Evolutionary conservation across 2,329 filamentous ascomycete species (phyloP).

Genomic region (Penicillium sp.): DNA sequence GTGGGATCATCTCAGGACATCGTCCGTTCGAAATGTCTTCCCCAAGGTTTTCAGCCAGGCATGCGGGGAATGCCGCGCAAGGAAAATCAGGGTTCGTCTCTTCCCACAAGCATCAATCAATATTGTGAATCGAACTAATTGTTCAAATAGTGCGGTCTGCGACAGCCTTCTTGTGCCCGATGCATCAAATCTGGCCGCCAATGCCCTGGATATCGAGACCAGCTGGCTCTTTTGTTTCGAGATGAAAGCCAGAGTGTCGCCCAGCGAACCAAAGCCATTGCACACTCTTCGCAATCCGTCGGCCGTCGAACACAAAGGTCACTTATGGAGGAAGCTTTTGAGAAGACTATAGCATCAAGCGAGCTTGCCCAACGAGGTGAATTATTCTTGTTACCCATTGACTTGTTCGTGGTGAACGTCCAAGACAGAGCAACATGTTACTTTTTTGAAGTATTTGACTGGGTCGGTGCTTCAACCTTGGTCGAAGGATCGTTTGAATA

Average conservation of each 20-base stretch:
- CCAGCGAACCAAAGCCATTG: constrained; percentile 5
- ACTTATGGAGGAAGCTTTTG: constrained; percentile 7
- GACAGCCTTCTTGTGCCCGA: not conserved
- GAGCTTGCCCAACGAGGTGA: not conserved
- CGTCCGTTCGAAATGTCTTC: not conserved
- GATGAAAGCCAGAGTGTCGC: constrained; percentile 9
- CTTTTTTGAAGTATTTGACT: constrained; percentile 9
- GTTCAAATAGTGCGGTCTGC: constrained; percentile 6
- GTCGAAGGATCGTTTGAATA: constrained; percentile 9
- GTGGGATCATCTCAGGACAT: not conserved
- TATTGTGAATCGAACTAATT: no score
- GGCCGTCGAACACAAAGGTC: constrained; percentile 6
- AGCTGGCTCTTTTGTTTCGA: constrained; percentile 1
- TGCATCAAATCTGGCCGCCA: constrained; percentile 6
- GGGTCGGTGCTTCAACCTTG: constrained; percentile 5
- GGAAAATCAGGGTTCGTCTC: constrained; percentile 4
- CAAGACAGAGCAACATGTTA: constrained; percentile 8
- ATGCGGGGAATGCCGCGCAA: constrained; percentile 7
- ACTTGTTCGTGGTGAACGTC: constrained; percentile 2
- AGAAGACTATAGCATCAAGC: not conserved
- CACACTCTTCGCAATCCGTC: constrained; percentile 1
- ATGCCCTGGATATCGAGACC: constrained; percentile 9
- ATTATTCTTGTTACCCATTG: constrained; percentile 7
- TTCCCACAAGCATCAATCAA: no score
- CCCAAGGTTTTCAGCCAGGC: constrained; percentile 2